phyloP scores from a whole-genome alignment of 768 basidiomycete species.

The Solioccasus polychromus region DNA sequence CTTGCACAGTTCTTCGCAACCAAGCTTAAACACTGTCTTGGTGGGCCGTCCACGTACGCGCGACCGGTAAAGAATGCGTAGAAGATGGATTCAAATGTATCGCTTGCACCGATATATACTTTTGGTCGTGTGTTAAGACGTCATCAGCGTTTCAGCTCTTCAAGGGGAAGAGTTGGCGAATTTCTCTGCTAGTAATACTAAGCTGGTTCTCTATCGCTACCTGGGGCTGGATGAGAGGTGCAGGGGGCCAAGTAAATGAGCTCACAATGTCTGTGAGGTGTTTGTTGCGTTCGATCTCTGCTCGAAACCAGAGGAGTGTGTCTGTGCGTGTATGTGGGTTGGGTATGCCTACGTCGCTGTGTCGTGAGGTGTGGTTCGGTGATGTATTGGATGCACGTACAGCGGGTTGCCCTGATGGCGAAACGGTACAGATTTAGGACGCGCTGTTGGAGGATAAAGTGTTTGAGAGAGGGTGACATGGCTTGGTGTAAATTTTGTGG shows the following conservation, averaged over 20 bases:
- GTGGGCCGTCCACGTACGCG: too few relatives aligned
- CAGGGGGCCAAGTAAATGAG: background rate
- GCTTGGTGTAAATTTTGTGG: constrained; percentile 14
- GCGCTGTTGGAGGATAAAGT: constrained; percentile 68
- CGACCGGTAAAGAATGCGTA: too few relatives aligned
- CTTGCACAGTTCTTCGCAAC: constrained; percentile 66
- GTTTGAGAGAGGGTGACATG: constrained; percentile 57
- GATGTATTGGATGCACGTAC: constrained; percentile 35
- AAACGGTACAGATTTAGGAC: constrained; percentile 62
- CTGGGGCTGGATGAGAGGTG: constrained; percentile 35
- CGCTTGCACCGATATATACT: background rate
- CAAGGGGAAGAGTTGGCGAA: constrained; percentile 55
- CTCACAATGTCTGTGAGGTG: constrained; percentile 56
- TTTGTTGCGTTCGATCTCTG: constrained; percentile 64
- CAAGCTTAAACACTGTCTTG: too few relatives aligned
- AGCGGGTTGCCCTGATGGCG: constrained; percentile 65
- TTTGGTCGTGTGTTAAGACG: too few relatives aligned
- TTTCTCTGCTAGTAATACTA: constrained; percentile 53
- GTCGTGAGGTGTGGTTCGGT: constrained; percentile 2
- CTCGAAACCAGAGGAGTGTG: constrained; percentile 69
- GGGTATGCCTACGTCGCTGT: constrained; percentile 50
- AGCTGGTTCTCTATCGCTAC: constrained; percentile 59
- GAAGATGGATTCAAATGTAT: constrained; percentile 1
- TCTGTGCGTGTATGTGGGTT: constrained; percentile 60
- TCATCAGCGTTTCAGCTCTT: background rate